Percentiles rank a stretch among this genome's conserved stretches.
Evolutionary conservation across 208 protist species (phyloP).

Genomic region (Leishmania guyanensis): DNA sequence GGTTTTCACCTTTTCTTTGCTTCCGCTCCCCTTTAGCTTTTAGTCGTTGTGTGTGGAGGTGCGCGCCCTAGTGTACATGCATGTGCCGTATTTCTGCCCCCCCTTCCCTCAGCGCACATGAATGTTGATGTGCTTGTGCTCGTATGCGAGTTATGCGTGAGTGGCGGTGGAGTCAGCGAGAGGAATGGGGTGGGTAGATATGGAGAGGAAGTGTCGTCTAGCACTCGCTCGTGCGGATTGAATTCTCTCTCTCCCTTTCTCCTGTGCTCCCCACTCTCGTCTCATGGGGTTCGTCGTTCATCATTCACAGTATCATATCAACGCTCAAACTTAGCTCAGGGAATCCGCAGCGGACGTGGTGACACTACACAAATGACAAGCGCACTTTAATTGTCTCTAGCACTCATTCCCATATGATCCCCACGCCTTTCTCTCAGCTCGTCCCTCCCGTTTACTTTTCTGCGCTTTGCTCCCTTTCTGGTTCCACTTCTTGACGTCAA

Average conservation of each 20-base stretch:
- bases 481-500: background rate
- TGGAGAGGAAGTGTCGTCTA: background rate
- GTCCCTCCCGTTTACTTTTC: background rate
- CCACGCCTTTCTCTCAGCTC: background rate
- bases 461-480: background rate
- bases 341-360: background rate
- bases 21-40: conserved; percentile 8
- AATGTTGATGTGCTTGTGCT: background rate
- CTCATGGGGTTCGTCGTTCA: too few relatives aligned
- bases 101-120: background rate
- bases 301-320: background rate
- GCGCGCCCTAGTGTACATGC: background rate
- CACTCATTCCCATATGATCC: background rate
- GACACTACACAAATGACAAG: background rate
- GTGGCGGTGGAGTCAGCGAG: background rate
- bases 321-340: background rate
- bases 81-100: background rate
- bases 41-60: background rate
- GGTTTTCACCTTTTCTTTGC: background rate
- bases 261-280: background rate
- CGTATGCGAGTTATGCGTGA: background rate
- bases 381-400: background rate
- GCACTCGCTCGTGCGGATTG: background rate
- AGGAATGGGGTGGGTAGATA: background rate
- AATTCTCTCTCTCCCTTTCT: background rate